Base-by-base conservation (phyloP, 805 yeast species). In the Wickerhamomyces chambardii region DNA sequence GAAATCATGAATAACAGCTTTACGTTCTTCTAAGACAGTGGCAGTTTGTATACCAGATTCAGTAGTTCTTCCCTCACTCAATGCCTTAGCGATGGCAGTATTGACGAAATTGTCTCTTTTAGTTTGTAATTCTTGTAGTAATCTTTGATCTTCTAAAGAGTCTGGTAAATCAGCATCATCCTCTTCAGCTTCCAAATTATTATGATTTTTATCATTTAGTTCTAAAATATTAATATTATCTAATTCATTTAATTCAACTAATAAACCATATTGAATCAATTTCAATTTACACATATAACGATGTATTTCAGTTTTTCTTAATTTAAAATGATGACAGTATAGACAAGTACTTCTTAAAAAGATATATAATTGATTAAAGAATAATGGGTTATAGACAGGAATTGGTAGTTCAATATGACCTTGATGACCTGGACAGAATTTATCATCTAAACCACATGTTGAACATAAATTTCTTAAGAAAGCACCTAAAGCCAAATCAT, bases 341-440 rank as follows among this genome's bases (percentile, higher is more conserved):
- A 92, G 67, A 70, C 99, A 92, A 15, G 89, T 61, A 31, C 87
- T 70, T 56, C 97, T 72, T 53, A 94, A 67, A 49, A 81, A 77
- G 40, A 84, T 73, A 66, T 80, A 92, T 69, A 92, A 66, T 61
- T 90, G 97, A 53, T 78, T 75, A 75, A 94, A 92, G 53, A 94
- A 92, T 47, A 92, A 63, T 15, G 99, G 97, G 56, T 86, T 90
- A 67, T 86, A 92, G 30, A 85, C 94, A 4, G 97, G 95, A 29
- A 87, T 80, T 6, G 99, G 99, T 44, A 92, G 70, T 57, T 90
- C 97, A 44, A 92, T 87, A 59, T 92, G 98, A 41, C 99, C 99
- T 59, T 87, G 86, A 59, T 92, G 99, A 32, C 99, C 99, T 4
- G 97, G 97, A 65, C 99, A 92, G 48, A 75, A 79, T 53, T 82